These are phyloP conservation scores for Caloboletus inedulis DNA, from an alignment of 1,284 basidiomycete species.

Conservation along the genomic window DNA sequence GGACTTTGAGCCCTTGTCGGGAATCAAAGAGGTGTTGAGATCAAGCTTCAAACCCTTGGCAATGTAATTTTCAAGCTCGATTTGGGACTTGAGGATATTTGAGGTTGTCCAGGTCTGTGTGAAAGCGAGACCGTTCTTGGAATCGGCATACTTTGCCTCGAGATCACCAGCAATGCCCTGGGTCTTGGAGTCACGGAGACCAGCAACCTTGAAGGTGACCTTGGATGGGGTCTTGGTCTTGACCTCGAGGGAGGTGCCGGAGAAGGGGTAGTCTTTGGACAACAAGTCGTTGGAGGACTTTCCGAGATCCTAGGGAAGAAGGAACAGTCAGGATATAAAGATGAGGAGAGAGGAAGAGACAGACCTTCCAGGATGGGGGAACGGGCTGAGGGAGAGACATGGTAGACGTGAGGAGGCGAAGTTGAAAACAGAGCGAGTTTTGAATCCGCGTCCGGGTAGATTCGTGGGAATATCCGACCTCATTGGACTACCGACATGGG, in stretches of 20 bases:
- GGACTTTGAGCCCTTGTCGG: conserved; percentile 82
- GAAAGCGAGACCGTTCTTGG: conserved; percentile 85
- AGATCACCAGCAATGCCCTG: conserved; percentile 79
- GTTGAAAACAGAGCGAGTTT: conserved; percentile 8
- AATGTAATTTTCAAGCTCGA: conserved; percentile 98
- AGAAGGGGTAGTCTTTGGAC: conserved; percentile 90
- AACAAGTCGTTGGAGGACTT: conserved; percentile 97
- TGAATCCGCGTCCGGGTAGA: conserved; percentile 21
- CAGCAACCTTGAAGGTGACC: conserved; percentile 86
- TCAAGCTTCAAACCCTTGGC: conserved; percentile 98
- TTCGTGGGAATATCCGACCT: conserved; percentile 30
- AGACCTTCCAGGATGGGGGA: conserved; percentile 90
- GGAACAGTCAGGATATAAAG: not conserved
- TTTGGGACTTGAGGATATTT: conserved; percentile 87
- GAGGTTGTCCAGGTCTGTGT: conserved; percentile 95
- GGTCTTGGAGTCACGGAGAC: conserved; percentile 71
- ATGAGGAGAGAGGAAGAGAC: conserved; percentile 10
- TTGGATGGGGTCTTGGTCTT: conserved; percentile 94
- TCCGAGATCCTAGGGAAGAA: conserved; percentile 74
- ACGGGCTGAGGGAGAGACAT: conserved; percentile 89
- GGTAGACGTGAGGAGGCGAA: conserved; percentile 17
- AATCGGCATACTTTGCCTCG: conserved; percentile 89
- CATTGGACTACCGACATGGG: conserved; percentile 28
- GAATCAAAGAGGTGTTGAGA: conserved; percentile 80
- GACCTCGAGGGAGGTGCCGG: conserved; percentile 78